Base-by-base conservation (phyloP, 129 eudicot genomes). In the Calendula officinalis region DNA sequence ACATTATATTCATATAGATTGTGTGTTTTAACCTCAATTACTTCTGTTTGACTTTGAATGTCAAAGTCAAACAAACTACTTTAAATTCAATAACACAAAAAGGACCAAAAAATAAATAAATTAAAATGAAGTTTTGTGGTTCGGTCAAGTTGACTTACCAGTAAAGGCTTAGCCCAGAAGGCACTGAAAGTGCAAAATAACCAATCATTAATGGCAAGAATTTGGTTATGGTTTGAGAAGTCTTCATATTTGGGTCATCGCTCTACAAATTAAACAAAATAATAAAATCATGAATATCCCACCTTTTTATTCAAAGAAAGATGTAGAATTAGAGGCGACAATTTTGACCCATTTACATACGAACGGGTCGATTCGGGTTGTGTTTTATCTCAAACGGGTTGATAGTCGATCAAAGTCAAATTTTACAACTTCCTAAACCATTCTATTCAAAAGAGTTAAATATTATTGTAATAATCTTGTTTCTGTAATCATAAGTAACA, bases 151-250 rank as follows among this genome's bases (percentile, higher is more conserved):
- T 55, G 64, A 60, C 87, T 77, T 64, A 88, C 99, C 99, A 94
- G 58, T 94, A 94, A 63, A 94, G 97, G 69, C 99, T 84, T 64
- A 94, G 77, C 70, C 99, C 99, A 38, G 99, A 94, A 69, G 99
- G 99, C 64, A 94, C 99, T 37, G 99, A 88, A 34, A 94, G 90
- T 51, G 99, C 78, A 69, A 94, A 94, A 71, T 94, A 94, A 66
- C 99, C 99, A 47, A 89, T 83, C 97, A 94, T 81, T 72, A 94
- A 75, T 0, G 99, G 99, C 42, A 94, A 72, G 47, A 94, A 79
- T 72, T 74, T 81, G 59, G 97, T 86, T 64, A 94, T 75, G 72
- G 90, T 82, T 78, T 94, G 99, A 71, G 99, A 83, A 64, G 64
- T 94, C 90, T 86, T 94, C 56, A 81, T 60, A 62, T 79, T 89